These are phyloP conservation scores for Venturia oleaginea DNA, from an alignment of 2,329 filamentous ascomycete genomes.

Conservation along the genomic window DNA sequence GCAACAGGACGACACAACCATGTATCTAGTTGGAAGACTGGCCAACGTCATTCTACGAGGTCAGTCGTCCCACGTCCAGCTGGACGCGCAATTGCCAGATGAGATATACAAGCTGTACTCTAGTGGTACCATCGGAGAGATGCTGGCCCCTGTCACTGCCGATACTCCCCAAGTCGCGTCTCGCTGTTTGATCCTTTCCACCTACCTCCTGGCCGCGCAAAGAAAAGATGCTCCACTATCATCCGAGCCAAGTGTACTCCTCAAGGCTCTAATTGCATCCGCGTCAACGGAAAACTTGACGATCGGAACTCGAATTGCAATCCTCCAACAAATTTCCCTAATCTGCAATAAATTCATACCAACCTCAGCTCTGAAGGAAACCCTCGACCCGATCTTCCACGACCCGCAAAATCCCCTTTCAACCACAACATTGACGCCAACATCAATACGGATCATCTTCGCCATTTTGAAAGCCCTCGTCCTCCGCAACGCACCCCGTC, in stretches of 20 bases:
- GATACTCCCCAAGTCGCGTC: constrained; percentile 26
- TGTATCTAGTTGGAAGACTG: constrained; percentile 53
- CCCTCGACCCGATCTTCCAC: constrained; percentile 31
- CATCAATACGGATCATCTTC: constrained; percentile 47
- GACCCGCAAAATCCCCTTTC: constrained; percentile 25
- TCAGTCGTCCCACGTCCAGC: constrained; percentile 39
- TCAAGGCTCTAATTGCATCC: constrained; percentile 31
- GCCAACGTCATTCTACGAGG: constrained; percentile 50
- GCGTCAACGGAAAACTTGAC: constrained; percentile 24
- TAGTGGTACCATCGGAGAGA: constrained; percentile 19
- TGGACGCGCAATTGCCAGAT: constrained; percentile 38
- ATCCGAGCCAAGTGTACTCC: constrained; percentile 23
- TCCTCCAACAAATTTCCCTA: constrained; percentile 36
- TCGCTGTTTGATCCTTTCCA: constrained; percentile 46
- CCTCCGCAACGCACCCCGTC: constrained; percentile 42
- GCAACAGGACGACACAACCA: constrained; percentile 38
- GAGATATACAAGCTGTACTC: constrained; percentile 47
- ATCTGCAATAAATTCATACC: constrained; percentile 41
- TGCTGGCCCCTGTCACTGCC: constrained; percentile 24
- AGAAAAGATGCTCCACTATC: constrained; percentile 27
- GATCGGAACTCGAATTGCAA: constrained; percentile 24
- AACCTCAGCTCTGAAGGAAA: constrained; percentile 29
- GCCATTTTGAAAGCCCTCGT: constrained; percentile 53
- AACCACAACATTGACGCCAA: constrained; percentile 20
- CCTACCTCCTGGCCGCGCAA: constrained; percentile 46